phyloP scores from a whole-genome alignment of 768 basidiomycete genomes.

The Termitomyces bulborhizus region DNA sequence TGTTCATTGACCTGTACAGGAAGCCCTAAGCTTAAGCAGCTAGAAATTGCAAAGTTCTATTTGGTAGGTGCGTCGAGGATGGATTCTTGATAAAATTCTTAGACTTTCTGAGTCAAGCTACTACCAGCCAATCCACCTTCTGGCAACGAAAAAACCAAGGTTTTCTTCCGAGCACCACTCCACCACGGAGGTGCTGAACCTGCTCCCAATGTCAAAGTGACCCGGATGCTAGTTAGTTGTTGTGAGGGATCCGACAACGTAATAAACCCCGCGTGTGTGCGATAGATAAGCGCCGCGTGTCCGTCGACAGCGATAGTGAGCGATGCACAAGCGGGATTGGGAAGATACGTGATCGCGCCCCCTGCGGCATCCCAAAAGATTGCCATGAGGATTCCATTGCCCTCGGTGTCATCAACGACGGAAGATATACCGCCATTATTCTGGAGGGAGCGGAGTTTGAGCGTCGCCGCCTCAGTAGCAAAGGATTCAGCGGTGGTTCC shows the following conservation, averaged over 20 bases:
- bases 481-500: slow-evolving; percentile 26
- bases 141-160: slow-evolving; percentile 35
- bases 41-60: no score
- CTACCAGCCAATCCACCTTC: slow-evolving; percentile 41
- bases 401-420: slow-evolving; percentile 28
- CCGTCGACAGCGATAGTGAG: slow-evolving; percentile 32
- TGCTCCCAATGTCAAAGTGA: slow-evolving; percentile 26
- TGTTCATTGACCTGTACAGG: no score
- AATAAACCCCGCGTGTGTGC: slow-evolving; percentile 33
- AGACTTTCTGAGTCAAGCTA: slow-evolving; percentile 28
- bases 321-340: slow-evolving; percentile 14
- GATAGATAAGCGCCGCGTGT: slow-evolving; percentile 41
- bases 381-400: slow-evolving; percentile 27
- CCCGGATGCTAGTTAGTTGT: slow-evolving; percentile 27
- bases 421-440: slow-evolving; percentile 34
- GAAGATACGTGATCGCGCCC: slow-evolving; percentile 29
- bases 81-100: background rate
- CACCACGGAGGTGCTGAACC: slow-evolving; percentile 17
- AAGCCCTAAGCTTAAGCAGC: no score
- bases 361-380: slow-evolving; percentile 39
- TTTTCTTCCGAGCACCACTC: slow-evolving; percentile 21
- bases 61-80: background rate
- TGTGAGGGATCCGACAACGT: slow-evolving; percentile 68
- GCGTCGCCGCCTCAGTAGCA: slow-evolving; percentile 15
- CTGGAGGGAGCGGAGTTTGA: slow-evolving; percentile 22